Evolutionary conservation across 495 filamentous ascomycete species (phyloP).

Genomic region (Penicillium crystallinum): DNA sequence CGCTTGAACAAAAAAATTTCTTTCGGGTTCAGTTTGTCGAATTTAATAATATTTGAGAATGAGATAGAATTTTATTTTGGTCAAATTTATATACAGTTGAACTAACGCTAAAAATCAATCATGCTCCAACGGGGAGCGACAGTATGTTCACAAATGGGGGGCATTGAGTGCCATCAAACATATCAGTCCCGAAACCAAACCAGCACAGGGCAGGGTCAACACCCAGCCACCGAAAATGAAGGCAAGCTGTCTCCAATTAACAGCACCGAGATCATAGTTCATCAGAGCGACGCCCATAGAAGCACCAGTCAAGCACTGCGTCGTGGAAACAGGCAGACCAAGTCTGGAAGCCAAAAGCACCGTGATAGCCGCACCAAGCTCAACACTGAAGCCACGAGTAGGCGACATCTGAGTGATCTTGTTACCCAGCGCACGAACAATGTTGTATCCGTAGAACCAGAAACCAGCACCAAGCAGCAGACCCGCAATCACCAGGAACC

Average conservation of each 20-base stretch:
- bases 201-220: constrained; percentile 37
- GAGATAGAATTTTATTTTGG: background rate
- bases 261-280: constrained; percentile 34
- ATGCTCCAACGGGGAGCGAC: background rate
- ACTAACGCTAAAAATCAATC: background rate
- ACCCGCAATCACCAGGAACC: constrained; percentile 60
- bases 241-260: constrained; percentile 36
- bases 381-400: constrained; percentile 62
- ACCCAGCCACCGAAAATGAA: constrained; percentile 37
- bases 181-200: constrained; percentile 29
- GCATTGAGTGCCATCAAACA: constrained; percentile 38
- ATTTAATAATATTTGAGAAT: background rate
- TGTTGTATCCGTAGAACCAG: constrained; percentile 69
- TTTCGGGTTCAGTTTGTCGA: background rate
- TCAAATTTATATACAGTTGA: background rate
- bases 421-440: constrained; percentile 66
- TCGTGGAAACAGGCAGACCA: constrained; percentile 38
- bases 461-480: constrained; percentile 54
- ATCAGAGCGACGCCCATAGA: constrained; percentile 35
- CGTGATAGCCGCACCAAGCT: constrained; percentile 64
- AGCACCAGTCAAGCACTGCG: constrained; percentile 37
- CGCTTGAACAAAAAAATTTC: background rate
- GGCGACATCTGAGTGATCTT: constrained; percentile 64
- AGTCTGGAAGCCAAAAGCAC: constrained; percentile 61
- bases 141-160: constrained; percentile 25